These are phyloP conservation scores for Diaporthe sp. DNA, from an alignment of 2,329 filamentous ascomycete genomes.

Conservation along the genomic window DNA sequence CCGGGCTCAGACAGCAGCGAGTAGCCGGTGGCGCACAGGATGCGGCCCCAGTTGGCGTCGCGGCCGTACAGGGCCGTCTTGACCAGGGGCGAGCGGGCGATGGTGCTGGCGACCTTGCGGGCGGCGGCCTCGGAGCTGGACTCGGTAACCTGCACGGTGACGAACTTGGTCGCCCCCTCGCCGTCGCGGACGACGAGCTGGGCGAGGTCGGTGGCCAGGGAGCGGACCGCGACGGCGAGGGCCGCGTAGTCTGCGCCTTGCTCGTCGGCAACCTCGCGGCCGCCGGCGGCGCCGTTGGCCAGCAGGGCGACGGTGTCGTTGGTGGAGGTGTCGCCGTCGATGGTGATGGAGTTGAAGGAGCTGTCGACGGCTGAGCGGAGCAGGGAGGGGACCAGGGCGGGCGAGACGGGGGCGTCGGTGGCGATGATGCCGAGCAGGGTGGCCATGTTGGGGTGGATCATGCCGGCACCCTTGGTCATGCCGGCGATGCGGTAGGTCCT, in stretches of 20 bases:
- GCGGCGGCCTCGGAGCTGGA: constrained; percentile 76
- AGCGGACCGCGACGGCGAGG: constrained; percentile 77
- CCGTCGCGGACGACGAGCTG: constrained; percentile 96
- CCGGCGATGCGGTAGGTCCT: constrained; percentile 87
- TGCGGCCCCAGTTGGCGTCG: constrained; percentile 98
- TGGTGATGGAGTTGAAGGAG: constrained; percentile 76
- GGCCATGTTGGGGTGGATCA: constrained; percentile 84
- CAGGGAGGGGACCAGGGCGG: constrained; percentile 60
- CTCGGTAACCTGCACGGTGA: constrained; percentile 87
- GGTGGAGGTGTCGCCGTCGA: constrained; percentile 77
- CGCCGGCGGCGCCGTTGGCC: constrained; percentile 85
- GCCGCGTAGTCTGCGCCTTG: constrained; percentile 72
- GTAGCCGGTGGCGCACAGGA: constrained; percentile 94
- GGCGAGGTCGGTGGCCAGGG: constrained; percentile 85
- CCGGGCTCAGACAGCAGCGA: constrained; percentile 70
- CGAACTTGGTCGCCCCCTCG: constrained; percentile 98
- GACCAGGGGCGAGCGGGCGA: constrained; percentile 91
- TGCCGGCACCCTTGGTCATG: constrained; percentile 97
- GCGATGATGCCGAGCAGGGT: constrained; percentile 75
- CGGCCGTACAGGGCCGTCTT: constrained; percentile 98
- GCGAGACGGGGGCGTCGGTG: constrained; percentile 71
- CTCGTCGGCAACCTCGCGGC: constrained; percentile 66
- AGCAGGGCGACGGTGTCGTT: constrained; percentile 77
- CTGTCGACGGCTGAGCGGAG: constrained; percentile 62
- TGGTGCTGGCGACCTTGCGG: constrained; percentile 83